These are phyloP conservation scores for Monosporascus sp. DNA, from an alignment of 2,329 filamentous ascomycete genomes.

Conservation along the genomic window DNA sequence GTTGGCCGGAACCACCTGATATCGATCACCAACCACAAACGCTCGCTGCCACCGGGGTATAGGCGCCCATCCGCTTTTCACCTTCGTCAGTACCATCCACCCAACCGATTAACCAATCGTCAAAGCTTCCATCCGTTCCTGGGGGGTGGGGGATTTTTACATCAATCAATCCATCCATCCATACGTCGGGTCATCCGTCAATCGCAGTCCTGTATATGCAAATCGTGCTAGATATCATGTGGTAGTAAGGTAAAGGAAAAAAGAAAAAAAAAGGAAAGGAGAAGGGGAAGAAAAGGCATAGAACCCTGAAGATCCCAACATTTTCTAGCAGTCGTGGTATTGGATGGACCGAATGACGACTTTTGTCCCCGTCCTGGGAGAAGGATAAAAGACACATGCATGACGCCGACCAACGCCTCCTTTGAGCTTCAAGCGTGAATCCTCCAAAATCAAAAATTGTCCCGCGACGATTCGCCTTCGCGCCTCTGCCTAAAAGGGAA, in stretches of 20 bases:
- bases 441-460: neutral
- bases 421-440: neutral
- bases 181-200: neutral
- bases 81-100: neutral
- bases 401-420: neutral
- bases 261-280: neutral
- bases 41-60: no score
- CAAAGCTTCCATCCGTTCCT: neutral
- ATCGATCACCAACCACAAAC: neutral
- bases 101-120: neutral
- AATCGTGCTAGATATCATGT: conserved; percentile 1
- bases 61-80: no score
- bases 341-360: neutral
- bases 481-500: neutral
- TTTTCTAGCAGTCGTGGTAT: neutral
- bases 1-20: no score
- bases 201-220: neutral
- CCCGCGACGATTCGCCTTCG: neutral
- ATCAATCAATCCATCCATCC: neutral
- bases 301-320: neutral
- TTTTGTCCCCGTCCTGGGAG: neutral
- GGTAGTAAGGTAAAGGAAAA: neutral
- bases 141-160: neutral
- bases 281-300: neutral
- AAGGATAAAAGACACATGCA: neutral